Percentiles rank a stretch among this genome's conserved stretches.
Evolutionary conservation across 2,329 filamentous ascomycete species (phyloP).

Genomic region (Escovopsis sp.): DNA sequence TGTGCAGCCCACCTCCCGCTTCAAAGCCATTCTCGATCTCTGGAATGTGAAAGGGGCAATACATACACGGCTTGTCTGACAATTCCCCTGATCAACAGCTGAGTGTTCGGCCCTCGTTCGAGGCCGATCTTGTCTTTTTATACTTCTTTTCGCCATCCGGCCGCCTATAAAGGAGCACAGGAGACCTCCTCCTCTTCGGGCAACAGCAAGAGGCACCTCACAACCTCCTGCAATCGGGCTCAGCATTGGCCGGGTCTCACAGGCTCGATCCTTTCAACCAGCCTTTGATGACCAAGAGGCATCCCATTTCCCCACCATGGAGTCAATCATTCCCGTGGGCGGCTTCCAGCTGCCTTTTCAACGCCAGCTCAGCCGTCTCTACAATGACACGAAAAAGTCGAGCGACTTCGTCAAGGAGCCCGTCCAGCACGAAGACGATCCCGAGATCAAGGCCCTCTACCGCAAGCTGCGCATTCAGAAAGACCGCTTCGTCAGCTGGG

Average conservation of each 20-base stretch:
- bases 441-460: conserved; percentile 57
- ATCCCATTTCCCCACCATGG: conserved; percentile 22
- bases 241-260: neutral
- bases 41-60: too few species aligned
- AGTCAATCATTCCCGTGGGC: conserved; percentile 34
- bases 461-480: conserved; percentile 69
- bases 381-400: conserved; percentile 68
- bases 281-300: neutral
- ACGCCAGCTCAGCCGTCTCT: conserved; percentile 54
- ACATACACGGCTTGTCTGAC: too few species aligned
- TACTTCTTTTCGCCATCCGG: neutral
- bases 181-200: conserved; percentile 1
- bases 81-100: too few species aligned
- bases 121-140: neutral
- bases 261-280: too few species aligned
- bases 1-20: too few species aligned
- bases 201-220: conserved; percentile 6
- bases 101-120: neutral
- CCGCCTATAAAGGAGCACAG: too few species aligned
- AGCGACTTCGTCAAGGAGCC: conserved; percentile 57
- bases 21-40: too few species aligned
- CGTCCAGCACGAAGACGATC: conserved; percentile 47
- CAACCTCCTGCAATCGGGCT: neutral
- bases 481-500: conserved; percentile 66
- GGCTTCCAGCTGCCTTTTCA: conserved; percentile 44